Evolutionary conservation across 2,329 filamentous ascomycete genomes (phyloP).

Genomic region (Chalaropsis ovoidea): DNA sequence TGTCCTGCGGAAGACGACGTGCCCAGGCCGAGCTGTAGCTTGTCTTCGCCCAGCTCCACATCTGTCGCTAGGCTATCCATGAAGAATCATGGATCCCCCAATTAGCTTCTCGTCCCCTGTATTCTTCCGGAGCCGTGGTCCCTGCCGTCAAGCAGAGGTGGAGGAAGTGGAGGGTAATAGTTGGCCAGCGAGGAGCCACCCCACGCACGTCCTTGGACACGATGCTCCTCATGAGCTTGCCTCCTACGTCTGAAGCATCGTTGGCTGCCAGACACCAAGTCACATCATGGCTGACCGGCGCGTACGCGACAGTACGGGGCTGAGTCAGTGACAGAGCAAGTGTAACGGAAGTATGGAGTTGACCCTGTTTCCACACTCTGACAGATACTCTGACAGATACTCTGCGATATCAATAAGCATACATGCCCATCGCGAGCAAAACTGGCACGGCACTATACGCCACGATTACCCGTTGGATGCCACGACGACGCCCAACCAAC

Average conservation of each 20-base stretch:
- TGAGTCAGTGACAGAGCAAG: too few relatives aligned
- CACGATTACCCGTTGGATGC: not conserved
- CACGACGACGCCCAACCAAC: not conserved
- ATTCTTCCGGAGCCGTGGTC: not conserved
- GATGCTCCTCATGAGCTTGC: too few relatives aligned
- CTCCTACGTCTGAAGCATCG: too few relatives aligned
- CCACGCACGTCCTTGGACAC: not conserved
- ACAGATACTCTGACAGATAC: not conserved
- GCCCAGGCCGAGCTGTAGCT: not conserved
- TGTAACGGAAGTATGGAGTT: too few relatives aligned
- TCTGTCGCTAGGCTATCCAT: conserved; percentile 1
- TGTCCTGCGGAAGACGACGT: not conserved
- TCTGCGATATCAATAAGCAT: not conserved
- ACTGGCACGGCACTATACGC: not conserved
- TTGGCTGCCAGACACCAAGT: too few relatives aligned
- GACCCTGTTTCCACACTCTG: too few relatives aligned
- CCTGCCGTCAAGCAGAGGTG: not conserved
- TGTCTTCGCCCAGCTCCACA: not conserved
- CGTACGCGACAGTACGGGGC: too few relatives aligned
- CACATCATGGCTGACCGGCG: too few relatives aligned
- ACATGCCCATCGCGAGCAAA: not conserved
- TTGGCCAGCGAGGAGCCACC: not conserved
- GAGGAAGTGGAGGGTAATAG: not conserved
- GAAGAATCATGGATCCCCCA: not conserved
- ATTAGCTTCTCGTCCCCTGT: not conserved